phyloP scores from a whole-genome alignment of 2,329 filamentous ascomycete genomes.

The Colletotrichum zoysiae region DNA sequence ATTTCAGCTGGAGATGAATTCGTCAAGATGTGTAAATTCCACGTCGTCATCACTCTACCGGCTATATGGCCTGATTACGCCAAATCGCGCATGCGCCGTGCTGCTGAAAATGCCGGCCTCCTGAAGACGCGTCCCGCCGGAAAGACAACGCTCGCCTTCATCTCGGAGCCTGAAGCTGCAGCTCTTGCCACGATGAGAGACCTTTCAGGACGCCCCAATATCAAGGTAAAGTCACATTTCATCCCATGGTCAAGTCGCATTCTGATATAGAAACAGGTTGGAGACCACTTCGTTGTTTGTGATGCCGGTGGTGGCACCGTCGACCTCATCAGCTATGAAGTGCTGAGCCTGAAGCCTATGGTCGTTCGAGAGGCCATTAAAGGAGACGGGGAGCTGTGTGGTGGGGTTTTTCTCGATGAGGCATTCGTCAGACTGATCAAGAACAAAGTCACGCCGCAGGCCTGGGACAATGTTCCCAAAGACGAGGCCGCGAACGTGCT shows the following conservation, averaged over 20 bases:
- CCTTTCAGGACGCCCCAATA: constrained; percentile 42
- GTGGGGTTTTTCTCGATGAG: constrained; percentile 57
- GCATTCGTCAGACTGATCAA: constrained; percentile 49
- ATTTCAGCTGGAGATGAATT: constrained; percentile 44
- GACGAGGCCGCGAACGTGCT: constrained; percentile 18
- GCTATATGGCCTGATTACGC: constrained; percentile 61
- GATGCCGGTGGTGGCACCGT: constrained; percentile 55
- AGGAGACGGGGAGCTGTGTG: constrained; percentile 56
- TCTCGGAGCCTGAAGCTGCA: constrained; percentile 61
- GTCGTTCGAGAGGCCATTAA: constrained; percentile 52
- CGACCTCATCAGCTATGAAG: constrained; percentile 56
- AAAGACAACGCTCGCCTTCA: constrained; percentile 50
- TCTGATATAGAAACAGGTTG: constrained; percentile 14
- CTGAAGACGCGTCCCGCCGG: constrained; percentile 43
- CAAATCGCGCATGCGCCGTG: constrained; percentile 52
- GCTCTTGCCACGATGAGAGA: constrained; percentile 54
- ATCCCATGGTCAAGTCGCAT: neutral
- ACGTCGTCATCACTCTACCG: constrained; percentile 58
- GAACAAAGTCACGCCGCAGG: constrained; percentile 26
- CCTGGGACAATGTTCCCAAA: constrained; percentile 30
- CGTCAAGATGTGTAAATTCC: constrained; percentile 46
- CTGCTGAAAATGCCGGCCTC: constrained; percentile 53
- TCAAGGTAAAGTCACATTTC: constrained; percentile 39
- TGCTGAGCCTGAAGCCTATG: constrained; percentile 45
- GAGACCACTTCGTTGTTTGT: constrained; percentile 50